Evolutionary conservation across 176 grass and related monocot species (phyloP).

Genomic region (Chloris gayana): DNA sequence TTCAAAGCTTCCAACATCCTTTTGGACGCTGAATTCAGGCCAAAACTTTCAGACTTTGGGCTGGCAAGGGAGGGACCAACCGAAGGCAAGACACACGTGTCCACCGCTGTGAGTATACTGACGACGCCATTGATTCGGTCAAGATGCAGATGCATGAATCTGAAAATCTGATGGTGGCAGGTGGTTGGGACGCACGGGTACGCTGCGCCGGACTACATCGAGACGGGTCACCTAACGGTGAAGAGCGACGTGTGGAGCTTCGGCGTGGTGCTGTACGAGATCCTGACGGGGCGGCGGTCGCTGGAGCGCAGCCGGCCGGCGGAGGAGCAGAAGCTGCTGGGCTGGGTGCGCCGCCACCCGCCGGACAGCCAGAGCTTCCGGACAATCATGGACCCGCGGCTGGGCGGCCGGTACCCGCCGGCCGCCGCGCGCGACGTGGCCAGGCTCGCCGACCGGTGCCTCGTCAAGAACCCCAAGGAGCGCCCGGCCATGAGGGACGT

Average conservation of each 20-base stretch:
- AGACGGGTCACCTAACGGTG: slow-evolving; percentile 80
- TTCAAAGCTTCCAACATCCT: slow-evolving; percentile 93
- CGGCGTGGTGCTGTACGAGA: slow-evolving; percentile 87
- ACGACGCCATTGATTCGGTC: background rate
- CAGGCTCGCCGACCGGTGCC: slow-evolving; percentile 69
- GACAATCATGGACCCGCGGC: slow-evolving; percentile 75
- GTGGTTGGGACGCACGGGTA: slow-evolving; percentile 91
- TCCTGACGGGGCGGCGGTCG: slow-evolving; percentile 74
- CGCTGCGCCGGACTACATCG: slow-evolving; percentile 93
- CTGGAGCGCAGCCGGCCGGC: slow-evolving; percentile 60
- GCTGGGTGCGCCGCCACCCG: slow-evolving; percentile 65
- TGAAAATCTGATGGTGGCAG: slow-evolving; percentile 16
- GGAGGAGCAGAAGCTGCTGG: slow-evolving; percentile 79
- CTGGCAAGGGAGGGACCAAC: slow-evolving; percentile 82
- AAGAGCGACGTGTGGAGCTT: slow-evolving; percentile 95
- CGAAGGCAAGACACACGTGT: slow-evolving; percentile 72
- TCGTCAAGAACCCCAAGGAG: slow-evolving; percentile 73
- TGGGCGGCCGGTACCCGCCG: slow-evolving; percentile 57
- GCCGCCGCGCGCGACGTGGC: slow-evolving; percentile 62
- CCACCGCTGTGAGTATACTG: slow-evolving; percentile 73
- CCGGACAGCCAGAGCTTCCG: slow-evolving; percentile 50
- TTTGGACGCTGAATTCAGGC: slow-evolving; percentile 69
- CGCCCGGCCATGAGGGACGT: slow-evolving; percentile 70
- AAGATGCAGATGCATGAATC: too few relatives aligned
- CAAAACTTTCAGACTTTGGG: slow-evolving; percentile 89